Base-by-base conservation (phyloP, 1,284 basidiomycete species). In the Acaromyces ingoldii region DNA sequence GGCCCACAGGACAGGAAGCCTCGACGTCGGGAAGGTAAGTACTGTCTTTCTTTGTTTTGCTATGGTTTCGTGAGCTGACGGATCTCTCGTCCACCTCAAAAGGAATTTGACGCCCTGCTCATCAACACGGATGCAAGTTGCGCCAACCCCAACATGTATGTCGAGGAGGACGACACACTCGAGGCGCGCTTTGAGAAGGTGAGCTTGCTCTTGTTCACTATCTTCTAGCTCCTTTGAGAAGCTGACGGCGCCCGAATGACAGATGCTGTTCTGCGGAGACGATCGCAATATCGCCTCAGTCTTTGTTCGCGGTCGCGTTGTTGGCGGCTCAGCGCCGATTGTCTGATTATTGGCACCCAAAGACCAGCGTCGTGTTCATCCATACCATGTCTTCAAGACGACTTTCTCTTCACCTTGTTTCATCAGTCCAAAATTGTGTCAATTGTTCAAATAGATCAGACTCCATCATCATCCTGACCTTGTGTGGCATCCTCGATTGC, bases 101-200 rank as follows among this genome's bases (percentile, higher is more conserved):
- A 53, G 77, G 85, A 85, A 59, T 97, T 97, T 71, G 92, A 98
- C 74, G 92, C 92, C 1, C 78, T 97, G 10, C 65, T 90, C 4
- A 83, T 82, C 83, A 51, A 83, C 78, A 77, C 79, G 81, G n/a
- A n/a, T n/a, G n/a, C n/a, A n/a, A n/a, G n/a, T n/a, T n/a, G n/a
- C n/a, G 60, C 77, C 24, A 49, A 26, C 9, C 48, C 51, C 3
- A 34, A 50, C 24, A 15, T 52, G 15, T 55, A 43, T 47, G 42
- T 40, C 38, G 53, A 55, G 26, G 21, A 53, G 10, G 53, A 55
- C n/a, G 49, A 43, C 29, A n/a, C 26, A 5, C 6, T 34, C n/a
- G 53, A 42, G 13, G 38, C 30, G 22, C 31, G 21, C 22, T 13
- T 31, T 5, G 51, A 53, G 33, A 45, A 30, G n/a, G 47, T 49